These are phyloP conservation scores for Paramecium sexaurelia DNA, from an alignment of 73 alveolate genomes.

Conservation along the genomic window DNA sequence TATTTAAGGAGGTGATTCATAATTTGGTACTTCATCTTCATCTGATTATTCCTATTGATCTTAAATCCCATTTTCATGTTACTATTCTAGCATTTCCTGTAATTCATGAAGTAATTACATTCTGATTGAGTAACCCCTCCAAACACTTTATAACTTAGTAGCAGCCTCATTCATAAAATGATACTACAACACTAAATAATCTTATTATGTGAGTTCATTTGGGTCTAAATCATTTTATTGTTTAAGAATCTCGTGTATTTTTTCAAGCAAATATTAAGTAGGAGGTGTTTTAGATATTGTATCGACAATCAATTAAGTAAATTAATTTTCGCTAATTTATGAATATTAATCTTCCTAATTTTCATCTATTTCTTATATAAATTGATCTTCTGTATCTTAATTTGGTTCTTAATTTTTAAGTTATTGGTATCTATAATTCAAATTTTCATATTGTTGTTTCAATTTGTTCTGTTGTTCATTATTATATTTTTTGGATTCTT, in stretches of 20 bases:
- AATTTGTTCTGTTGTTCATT: not conserved
- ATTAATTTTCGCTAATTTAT: not conserved
- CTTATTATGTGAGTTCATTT: not conserved
- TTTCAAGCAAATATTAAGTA: not conserved
- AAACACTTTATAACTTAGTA: conserved; percentile 25
- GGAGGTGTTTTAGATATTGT: not conserved
- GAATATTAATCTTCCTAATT: conserved; percentile 9
- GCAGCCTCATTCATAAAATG: conserved; percentile 60
- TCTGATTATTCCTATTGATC: not conserved
- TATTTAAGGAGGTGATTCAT: not conserved
- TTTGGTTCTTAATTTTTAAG: not conserved
- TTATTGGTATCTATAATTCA: not conserved
- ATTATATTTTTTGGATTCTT: not conserved
- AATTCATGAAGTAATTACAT: not conserved
- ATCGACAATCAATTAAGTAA: not conserved
- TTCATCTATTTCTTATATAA: not conserved
- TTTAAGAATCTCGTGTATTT: not conserved
- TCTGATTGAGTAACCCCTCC: conserved; percentile 39
- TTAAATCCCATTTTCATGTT: not conserved
- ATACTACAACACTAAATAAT: not conserved
- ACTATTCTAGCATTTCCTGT: not conserved
- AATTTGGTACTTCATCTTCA: not conserved
- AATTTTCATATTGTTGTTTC: not conserved
- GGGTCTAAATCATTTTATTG: conserved; percentile 1
- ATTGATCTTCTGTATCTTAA: not conserved